Evolutionary conservation across 2,329 filamentous ascomycete species (phyloP).

Genomic region (Ceratocystis cubensis): DNA sequence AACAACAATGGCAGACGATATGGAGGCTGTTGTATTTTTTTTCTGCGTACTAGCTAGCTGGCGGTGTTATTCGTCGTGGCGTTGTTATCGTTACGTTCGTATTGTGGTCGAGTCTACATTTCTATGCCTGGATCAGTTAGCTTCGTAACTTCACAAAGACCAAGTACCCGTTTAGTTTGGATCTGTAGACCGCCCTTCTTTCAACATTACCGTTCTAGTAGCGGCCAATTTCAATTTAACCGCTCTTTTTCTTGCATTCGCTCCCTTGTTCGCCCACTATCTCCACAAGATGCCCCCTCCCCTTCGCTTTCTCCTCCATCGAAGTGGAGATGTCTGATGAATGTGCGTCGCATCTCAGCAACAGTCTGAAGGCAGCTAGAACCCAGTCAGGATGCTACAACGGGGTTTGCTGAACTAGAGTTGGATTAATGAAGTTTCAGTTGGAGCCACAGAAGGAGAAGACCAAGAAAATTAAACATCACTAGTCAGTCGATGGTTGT

Average conservation of each 20-base stretch:
- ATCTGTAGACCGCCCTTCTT: too few relatives aligned
- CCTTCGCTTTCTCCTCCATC: background rate
- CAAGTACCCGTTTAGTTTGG: too few relatives aligned
- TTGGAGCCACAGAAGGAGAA: background rate
- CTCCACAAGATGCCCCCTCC: background rate
- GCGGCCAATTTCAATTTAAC: background rate
- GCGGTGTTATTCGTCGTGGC: background rate
- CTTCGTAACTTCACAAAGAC: background rate
- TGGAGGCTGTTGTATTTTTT: background rate
- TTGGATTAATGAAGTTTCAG: constrained; percentile 1
- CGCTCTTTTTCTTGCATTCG: background rate
- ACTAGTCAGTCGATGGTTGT: background rate
- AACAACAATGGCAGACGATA: background rate
- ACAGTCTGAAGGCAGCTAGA: background rate
- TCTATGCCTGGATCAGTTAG: background rate
- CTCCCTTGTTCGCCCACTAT: constrained; percentile 1
- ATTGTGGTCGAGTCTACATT: background rate
- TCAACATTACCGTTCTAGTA: too few relatives aligned
- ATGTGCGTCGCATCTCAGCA: background rate
- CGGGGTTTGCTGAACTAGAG: background rate
- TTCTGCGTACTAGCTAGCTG: background rate
- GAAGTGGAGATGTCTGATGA: background rate
- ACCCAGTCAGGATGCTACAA: background rate
- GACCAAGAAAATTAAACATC: background rate
- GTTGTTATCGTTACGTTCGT: background rate